Percentiles rank a stretch among this genome's conserved stretches.
Evolutionary conservation across 371 early-diverging fungal species (phyloP).

Genomic region (Mucor mucedo): DNA sequence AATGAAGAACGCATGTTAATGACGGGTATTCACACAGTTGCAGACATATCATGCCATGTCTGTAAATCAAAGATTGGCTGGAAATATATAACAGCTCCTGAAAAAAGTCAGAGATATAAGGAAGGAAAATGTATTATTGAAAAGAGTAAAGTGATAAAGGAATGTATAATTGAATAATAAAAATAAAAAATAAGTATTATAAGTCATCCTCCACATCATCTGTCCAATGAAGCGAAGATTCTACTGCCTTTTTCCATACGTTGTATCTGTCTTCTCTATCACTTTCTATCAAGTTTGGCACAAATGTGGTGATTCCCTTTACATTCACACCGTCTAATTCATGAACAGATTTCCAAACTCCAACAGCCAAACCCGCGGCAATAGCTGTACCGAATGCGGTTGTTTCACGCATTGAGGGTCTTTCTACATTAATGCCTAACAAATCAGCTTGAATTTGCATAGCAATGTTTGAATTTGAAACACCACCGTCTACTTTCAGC

Average conservation of each 20-base stretch:
- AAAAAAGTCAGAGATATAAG: slow-evolving; percentile 81
- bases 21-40: slow-evolving; percentile 82
- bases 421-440: slow-evolving; percentile 78
- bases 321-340: slow-evolving; percentile 44
- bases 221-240: slow-evolving; percentile 70
- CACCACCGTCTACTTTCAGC: slow-evolving; percentile 93
- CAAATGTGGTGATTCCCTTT: slow-evolving; percentile 51
- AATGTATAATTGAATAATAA: slow-evolving; percentile 27
- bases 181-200: background rate
- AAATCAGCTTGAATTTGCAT: slow-evolving; percentile 95
- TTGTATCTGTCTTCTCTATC: slow-evolving; percentile 70
- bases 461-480: slow-evolving; percentile 85
- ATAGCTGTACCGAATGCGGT: slow-evolving; percentile 96
- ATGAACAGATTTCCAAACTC: slow-evolving; percentile 66
- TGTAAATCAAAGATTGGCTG: slow-evolving; percentile 52
- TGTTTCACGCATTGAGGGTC: slow-evolving; percentile 92
- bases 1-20: slow-evolving; percentile 74
- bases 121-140: slow-evolving; percentile 82
- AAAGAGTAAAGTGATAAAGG: slow-evolving; percentile 60
- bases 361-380: slow-evolving; percentile 90
- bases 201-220: slow-evolving; percentile 33
- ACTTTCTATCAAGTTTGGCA: slow-evolving; percentile 41
- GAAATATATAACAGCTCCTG: slow-evolving; percentile 68
- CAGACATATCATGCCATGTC: slow-evolving; percentile 71
- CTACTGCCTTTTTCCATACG: slow-evolving; percentile 88